Conservation (phyloP, 345 rosid species). For the Corymbia maculata region DNA sequence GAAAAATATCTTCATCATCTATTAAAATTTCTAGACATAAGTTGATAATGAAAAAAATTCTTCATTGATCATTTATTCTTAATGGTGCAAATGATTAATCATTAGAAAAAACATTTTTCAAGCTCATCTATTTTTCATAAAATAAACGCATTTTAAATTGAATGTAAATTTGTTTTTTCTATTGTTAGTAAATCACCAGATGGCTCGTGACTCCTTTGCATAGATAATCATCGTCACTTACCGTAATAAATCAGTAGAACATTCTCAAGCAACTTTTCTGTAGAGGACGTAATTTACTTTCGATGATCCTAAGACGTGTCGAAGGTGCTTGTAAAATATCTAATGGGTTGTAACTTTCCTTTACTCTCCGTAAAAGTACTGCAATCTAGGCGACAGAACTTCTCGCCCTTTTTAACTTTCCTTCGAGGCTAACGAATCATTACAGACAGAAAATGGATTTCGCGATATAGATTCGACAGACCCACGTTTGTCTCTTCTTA, state of each 20-base stretch:
- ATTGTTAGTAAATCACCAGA: not conserved
- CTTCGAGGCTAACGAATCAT: not conserved
- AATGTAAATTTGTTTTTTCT: not conserved
- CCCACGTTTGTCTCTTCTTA: not conserved
- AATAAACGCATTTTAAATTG: not conserved
- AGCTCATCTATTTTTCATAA: not conserved
- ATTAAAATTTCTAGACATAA: not conserved
- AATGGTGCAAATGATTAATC: not conserved
- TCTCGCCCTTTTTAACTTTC: not conserved
- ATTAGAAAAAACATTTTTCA: not conserved
- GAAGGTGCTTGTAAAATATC: not conserved
- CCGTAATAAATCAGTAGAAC: not conserved
- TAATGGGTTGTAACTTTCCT: not conserved
- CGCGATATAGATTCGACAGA: not conserved
- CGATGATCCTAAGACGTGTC: not conserved
- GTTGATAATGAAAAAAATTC: not conserved
- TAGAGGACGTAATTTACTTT: not conserved
- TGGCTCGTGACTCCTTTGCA: not conserved
- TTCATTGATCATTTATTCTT: not conserved
- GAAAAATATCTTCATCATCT: accelerated
- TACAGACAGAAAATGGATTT: not conserved
- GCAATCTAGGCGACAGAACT: not conserved
- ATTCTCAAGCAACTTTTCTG: not conserved
- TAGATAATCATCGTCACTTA: not conserved
- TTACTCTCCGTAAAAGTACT: not conserved